These are phyloP conservation scores for Acanthochlamys bracteata DNA, from an alignment of 106 monocot species.

Conservation along the genomic window DNA sequence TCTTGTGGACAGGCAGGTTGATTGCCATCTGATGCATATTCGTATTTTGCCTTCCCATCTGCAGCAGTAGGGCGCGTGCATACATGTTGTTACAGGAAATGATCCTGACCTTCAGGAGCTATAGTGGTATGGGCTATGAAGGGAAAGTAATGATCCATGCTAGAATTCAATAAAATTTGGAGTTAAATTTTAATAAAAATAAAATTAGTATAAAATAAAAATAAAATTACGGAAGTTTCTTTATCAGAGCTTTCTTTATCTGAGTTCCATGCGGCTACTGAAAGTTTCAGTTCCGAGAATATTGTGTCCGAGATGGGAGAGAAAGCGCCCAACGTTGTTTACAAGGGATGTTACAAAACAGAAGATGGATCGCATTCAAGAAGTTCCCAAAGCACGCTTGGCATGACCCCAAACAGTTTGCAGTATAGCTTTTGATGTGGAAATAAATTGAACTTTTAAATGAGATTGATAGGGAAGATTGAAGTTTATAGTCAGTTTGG, in stretches of 20 bases:
- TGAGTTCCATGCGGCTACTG: conserved; percentile 68
- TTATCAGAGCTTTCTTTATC: conserved; percentile 66
- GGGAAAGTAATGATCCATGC: too few species aligned
- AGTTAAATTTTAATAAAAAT: too few species aligned
- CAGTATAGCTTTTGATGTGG: conserved; percentile 22
- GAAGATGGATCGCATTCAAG: conserved; percentile 85
- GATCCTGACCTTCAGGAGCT: too few species aligned
- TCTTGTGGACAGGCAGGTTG: too few species aligned
- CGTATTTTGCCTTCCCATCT: too few species aligned
- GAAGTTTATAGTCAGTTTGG: background rate
- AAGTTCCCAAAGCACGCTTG: conserved; percentile 93
- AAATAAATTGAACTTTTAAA: background rate
- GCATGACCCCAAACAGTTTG: conserved; percentile 98
- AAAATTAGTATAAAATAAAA: too few species aligned
- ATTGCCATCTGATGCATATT: too few species aligned
- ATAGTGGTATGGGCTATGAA: too few species aligned
- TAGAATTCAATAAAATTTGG: too few species aligned
- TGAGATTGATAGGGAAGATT: background rate
- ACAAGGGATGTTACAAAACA: conserved; percentile 62
- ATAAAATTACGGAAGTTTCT: too few species aligned
- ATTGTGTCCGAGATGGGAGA: conserved; percentile 95
- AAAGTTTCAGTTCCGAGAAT: conserved; percentile 57
- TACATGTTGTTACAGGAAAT: too few species aligned
- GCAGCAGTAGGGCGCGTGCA: too few species aligned
- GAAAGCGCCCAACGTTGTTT: conserved; percentile 87